Percentiles rank a stretch among this genome's conserved stretches.
These are phyloP conservation scores for Heliophila coronopifolia DNA, from an alignment of 441 rosid genomes.

Conservation along the genomic window DNA sequence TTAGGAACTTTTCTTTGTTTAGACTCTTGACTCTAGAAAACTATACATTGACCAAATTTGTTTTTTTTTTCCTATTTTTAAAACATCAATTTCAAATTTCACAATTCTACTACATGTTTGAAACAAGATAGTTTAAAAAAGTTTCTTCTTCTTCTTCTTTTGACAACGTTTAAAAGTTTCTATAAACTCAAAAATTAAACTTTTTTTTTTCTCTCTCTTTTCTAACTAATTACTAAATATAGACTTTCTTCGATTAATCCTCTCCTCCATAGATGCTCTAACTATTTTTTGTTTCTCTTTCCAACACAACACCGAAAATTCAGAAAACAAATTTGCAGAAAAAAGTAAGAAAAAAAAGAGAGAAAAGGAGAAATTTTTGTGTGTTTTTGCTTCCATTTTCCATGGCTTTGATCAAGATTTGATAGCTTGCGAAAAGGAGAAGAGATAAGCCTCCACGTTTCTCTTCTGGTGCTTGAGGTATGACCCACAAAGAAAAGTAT, in stretches of 20 bases:
- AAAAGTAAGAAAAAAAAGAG: no score
- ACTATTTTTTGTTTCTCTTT: conserved; percentile 27
- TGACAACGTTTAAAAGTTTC: no score
- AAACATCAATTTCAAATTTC: neutral
- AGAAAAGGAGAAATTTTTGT: conserved; percentile 12
- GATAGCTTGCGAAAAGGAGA: conserved; percentile 22
- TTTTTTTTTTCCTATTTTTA: conserved; percentile 15
- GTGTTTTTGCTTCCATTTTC: conserved; percentile 17
- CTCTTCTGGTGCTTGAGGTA: conserved; percentile 24
- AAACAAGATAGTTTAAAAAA: neutral
- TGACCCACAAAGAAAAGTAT: neutral
- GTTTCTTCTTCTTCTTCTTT: no score
- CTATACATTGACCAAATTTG: conserved; percentile 19
- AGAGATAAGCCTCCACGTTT: conserved; percentile 26
- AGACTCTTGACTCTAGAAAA: conserved; percentile 22
- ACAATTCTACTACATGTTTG: neutral
- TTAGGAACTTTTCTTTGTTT: conserved; percentile 27
- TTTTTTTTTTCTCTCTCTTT: conserved; percentile 1
- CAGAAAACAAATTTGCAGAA: no score
- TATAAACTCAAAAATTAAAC: neutral
- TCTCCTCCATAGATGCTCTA: conserved; percentile 19
- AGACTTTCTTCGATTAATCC: conserved; percentile 23
- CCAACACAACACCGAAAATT: conserved; percentile 22
- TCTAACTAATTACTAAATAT: conserved; percentile 20
- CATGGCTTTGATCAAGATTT: conserved; percentile 25